Evolutionary conservation across 768 basidiomycete genomes (phyloP), one percentile per base, ranked within the genome.

Genomic region (Boletus fagicola): DNA sequence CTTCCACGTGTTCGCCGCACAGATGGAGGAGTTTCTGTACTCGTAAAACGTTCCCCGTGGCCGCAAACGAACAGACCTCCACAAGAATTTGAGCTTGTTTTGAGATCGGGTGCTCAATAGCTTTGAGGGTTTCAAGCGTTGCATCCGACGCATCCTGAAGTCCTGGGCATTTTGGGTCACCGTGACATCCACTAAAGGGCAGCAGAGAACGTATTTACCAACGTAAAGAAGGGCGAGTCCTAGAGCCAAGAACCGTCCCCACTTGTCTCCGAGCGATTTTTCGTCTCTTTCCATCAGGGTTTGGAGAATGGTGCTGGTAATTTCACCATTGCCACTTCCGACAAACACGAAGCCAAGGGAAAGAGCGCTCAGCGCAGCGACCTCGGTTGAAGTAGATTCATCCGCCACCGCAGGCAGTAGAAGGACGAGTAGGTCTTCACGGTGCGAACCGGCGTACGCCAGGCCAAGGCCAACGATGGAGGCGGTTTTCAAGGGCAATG

Each of bases 321-420:
- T 86, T 61, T 99, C 97, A 6, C 94, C 94, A 62, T 98, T 90
- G 49, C 88, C 92, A 66, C 94, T 94, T 18, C 96, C 96, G 24
- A 96, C 94, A 65, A 93, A 97, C 52, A 98, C 87, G 73, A 98
- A 96, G 1, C 96, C 96, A 11, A 98, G 81, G 0, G 96, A 86
- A 16, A 99, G 78, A 0, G 95, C 87, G 18, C 94, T 85, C 54
- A 96, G 78, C 45, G 90, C 83, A 3, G 87, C 86, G 43, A 99
- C 85, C 72, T 98, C 96, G 86, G 94, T 96, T 20, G 89, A 86
- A 35, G 86, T 76, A 5, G 77, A 74, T 26, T 95, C 92, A 64
- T 99, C 97, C 8, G 83, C 82, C 28, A 97, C 82, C 39, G 84
- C 80, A 0, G 93, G 93, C 11, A 95, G 74, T n/a, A 99, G 81